Percentiles rank a stretch among this genome's conserved stretches.
Evolutionary conservation across 768 basidiomycete genomes (phyloP).

Genomic region (Trametes cingulata): DNA sequence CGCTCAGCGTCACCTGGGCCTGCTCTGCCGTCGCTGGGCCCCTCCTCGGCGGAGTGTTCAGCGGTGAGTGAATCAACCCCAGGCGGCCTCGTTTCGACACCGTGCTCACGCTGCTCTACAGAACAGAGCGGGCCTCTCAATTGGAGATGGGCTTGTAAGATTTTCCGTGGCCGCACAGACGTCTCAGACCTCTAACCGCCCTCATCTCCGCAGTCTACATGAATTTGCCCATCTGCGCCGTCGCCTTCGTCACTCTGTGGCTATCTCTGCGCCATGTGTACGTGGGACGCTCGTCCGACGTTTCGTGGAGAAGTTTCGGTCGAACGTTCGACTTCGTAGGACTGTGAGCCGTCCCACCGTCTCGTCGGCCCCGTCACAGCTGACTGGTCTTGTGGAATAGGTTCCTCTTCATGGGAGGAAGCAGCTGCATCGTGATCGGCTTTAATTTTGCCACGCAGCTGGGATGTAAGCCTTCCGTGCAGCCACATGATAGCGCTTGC

Average conservation of each 20-base stretch:
- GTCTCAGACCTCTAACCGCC: not conserved
- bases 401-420: constrained; percentile 71
- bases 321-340: constrained; percentile 75
- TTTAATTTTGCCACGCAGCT: constrained; percentile 71
- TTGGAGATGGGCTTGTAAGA: constrained; percentile 89
- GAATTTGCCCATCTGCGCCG: constrained; percentile 73
- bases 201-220: constrained; percentile 62
- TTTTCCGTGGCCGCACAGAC: constrained; percentile 5
- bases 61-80: constrained; percentile 55
- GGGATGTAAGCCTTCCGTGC: constrained; percentile 57
- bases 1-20: constrained; percentile 83
- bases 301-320: constrained; percentile 58
- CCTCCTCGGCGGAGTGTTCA: constrained; percentile 80
- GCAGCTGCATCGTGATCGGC: constrained; percentile 72
- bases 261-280: constrained; percentile 61
- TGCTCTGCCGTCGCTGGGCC: constrained; percentile 85
- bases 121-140: constrained; percentile 37
- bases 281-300: constrained; percentile 44
- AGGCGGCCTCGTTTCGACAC: not conserved
- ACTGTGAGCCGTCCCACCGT: constrained; percentile 50
- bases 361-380: constrained; percentile 7
- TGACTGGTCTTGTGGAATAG: constrained; percentile 38
- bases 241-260: constrained; percentile 57
- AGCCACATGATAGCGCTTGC: constrained; percentile 10
- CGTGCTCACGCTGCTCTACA: constrained; percentile 11